Base-by-base conservation (phyloP, 2,329 filamentous ascomycete species). In the Capronia americana region DNA sequence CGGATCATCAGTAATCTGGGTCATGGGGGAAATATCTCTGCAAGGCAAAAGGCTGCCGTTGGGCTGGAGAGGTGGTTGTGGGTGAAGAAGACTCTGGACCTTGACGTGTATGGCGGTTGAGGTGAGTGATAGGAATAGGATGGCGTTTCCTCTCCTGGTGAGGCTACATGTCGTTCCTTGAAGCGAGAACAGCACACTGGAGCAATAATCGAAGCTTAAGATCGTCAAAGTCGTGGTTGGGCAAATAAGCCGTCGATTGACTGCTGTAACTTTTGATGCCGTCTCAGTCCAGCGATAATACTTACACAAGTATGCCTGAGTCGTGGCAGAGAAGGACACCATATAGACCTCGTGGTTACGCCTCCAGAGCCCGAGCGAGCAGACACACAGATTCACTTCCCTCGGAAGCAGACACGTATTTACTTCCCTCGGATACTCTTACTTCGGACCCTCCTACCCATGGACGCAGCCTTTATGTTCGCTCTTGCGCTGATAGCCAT, bases 401-500 rank as follows among this genome's bases (percentile, higher is more conserved):
- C 12, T 20, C 41, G 28, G 28, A 7, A 8, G 28, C 41, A 46
- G 20, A 23, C 10, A n/a, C 44, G 44, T 4, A 57, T n/a, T n/a
- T 51, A 61, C 46, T 61, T 61, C 46, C 58, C 58, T 26, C 58
- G 46, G 10, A 61, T 61, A 24, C 46, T 53, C 58, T 61, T 62
- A 14, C 38, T 65, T 34, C 51, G 60, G 14, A 58, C 41, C 67
- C 69, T 73, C 64, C 76, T 73, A 58, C 74, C 73, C 57, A 73
- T 72, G 57, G 66, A 68, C 14, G 70, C 72, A 64, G 75, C 71
- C 57, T 74, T 78, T 68, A 88, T 75, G 76, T 97, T 98, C 38
- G 91, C 90, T 80, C 95, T 86, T 28, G 91, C 87, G 30, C 87
- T 85, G 41, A 93, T 92, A 69, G 87, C 93, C 72, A 89, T 80